Conservation (phyloP, 2,329 filamentous ascomycete genomes). For the Podosphaera fusca region DNA sequence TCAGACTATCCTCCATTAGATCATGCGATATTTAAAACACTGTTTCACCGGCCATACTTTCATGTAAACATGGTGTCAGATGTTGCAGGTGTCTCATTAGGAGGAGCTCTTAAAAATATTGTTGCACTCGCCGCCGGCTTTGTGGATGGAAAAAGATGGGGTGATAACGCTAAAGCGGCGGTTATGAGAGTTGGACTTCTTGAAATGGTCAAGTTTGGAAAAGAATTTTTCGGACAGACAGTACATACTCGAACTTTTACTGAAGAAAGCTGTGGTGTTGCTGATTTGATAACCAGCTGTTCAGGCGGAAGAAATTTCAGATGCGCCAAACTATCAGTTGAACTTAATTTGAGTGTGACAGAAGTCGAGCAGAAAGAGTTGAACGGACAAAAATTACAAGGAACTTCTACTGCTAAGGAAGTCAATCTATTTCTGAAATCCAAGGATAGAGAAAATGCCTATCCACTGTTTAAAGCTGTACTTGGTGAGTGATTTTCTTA, state of each 20-base stretch:
- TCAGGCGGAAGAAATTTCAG: slow-evolving; percentile 82
- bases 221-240: slow-evolving; percentile 71
- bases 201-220: slow-evolving; percentile 92
- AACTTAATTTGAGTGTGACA: slow-evolving; percentile 55
- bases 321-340: slow-evolving; percentile 71
- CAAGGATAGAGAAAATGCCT: slow-evolving; percentile 55
- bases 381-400: slow-evolving; percentile 93
- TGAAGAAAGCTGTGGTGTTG: slow-evolving; percentile 87
- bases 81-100: slow-evolving; percentile 88
- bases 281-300: slow-evolving; percentile 87
- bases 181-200: slow-evolving; percentile 90
- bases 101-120: slow-evolving; percentile 90
- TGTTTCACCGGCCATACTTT: slow-evolving; percentile 95
- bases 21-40: slow-evolving; percentile 56
- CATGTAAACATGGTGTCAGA: slow-evolving; percentile 85
- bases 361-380: slow-evolving; percentile 77
- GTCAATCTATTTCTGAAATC: slow-evolving; percentile 74
- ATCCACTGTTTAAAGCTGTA: slow-evolving; percentile 82
- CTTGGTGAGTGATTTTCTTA: slow-evolving; percentile 20
- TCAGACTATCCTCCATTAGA: slow-evolving; percentile 67
- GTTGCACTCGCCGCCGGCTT: slow-evolving; percentile 87
- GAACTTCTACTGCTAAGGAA: slow-evolving; percentile 75
- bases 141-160: slow-evolving; percentile 88
- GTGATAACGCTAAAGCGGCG: slow-evolving; percentile 95
- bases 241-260: slow-evolving; percentile 73